Percentiles rank a stretch among this genome's conserved stretches.
Conservation (phyloP, 805 yeast genomes). For the Saccharomycopsis fodiens region DNA sequence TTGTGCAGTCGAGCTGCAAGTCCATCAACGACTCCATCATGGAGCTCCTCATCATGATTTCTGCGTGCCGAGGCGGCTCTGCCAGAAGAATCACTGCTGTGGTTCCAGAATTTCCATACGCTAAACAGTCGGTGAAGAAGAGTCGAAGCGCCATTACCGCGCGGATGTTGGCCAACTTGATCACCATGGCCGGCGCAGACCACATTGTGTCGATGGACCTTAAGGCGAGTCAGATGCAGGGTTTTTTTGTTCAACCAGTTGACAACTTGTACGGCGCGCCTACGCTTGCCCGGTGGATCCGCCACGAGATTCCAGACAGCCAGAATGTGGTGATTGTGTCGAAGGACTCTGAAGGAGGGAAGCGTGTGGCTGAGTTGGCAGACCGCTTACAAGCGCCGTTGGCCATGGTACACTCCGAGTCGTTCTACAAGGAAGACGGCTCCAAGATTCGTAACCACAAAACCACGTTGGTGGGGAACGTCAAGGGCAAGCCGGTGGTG, state of each 20-base stretch:
- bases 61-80: conserved; percentile 93
- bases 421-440: conserved; percentile 31
- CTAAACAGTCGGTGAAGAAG: conserved; percentile 66
- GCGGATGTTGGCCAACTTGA: conserved; percentile 39
- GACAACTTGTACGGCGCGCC: conserved; percentile 54
- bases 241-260: conserved; percentile 55
- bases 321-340: conserved; percentile 51
- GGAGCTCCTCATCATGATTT: conserved; percentile 83
- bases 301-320: conserved; percentile 43
- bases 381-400: conserved; percentile 52
- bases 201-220: conserved; percentile 58
- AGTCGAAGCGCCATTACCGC: conserved; percentile 28
- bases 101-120: conserved; percentile 92
- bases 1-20: conserved; percentile 69
- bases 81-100: conserved; percentile 93
- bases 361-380: conserved; percentile 52
- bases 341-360: conserved; percentile 62
- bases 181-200: conserved; percentile 56
- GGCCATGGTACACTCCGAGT: conserved; percentile 51
- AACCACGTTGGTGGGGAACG: conserved; percentile 62
- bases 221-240: conserved; percentile 60
- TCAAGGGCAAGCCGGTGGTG: conserved; percentile 46
- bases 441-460: conserved; percentile 28
- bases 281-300: conserved; percentile 46
- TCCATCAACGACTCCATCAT: conserved; percentile 74